Base-by-base conservation (phyloP, 345 rosid species). In the Eucalyptus cladocalyx region DNA sequence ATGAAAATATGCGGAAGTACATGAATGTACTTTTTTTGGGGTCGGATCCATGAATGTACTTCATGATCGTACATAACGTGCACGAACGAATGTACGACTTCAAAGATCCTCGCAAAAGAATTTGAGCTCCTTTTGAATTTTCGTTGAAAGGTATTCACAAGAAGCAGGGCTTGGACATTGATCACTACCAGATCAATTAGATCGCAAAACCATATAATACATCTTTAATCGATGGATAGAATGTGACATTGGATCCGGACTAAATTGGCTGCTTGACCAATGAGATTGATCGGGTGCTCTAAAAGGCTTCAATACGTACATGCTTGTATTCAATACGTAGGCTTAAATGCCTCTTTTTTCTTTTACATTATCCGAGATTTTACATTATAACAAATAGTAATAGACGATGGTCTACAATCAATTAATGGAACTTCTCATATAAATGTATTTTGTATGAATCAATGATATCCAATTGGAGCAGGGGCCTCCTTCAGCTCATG, bases 381-480 rank as follows among this genome's bases (percentile, higher is more conserved):
- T 40, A 76, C 28, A 19, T 37, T 1, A 37, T 19, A 37, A 34
- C 83, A 72, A 17, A 72, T 37, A 37, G 28, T 37, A 7, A 19
- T 19, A 21, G 76, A 65, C 21, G 21, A 72, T 21, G 12, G 83
- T 72, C 15, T 21, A 19, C 2, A 40, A 4, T 76, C 43, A 76
- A 76, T 76, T 40, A 76, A 76, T 76, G 47, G 3, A 76, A 76
- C 43, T 76, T 40, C 85, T 40, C 47, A 37, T 10, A 18, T 40
- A 11, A 37, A 23, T 21, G 42, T 40, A 6, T 76, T 17, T 0
- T 4, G 13, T 19, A 37, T 40, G 47, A 76, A 40, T 90, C 67
- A 92, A 89, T 92, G 93, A 86, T 92, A 92, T 24, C 92, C 93
- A 8, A 92, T 62, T 37, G 93, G 93, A 32, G 93, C 93, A 65